phyloP scores from a whole-genome alignment of 2,329 filamentous ascomycete genomes.

The Fusarium hostae region DNA sequence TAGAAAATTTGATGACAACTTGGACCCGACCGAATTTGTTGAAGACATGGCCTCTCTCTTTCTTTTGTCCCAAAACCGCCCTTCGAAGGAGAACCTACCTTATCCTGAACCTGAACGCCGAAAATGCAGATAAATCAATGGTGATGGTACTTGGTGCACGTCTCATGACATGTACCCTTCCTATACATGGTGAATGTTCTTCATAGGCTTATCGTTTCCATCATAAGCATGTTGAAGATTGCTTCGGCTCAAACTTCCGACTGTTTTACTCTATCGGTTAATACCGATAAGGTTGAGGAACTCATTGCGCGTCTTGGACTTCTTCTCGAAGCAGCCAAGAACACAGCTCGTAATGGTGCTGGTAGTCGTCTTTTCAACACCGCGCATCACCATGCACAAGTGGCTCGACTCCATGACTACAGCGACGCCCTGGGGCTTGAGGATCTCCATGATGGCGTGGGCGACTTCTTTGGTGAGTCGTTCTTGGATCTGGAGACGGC shows the following conservation, averaged over 20 bases:
- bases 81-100: slow-evolving; percentile 18
- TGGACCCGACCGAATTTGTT: slow-evolving; percentile 46
- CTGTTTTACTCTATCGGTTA: slow-evolving; percentile 52
- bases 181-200: slow-evolving; percentile 33
- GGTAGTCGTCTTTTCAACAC: slow-evolving; percentile 90
- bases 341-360: slow-evolving; percentile 97
- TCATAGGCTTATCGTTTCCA: slow-evolving; percentile 26
- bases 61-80: slow-evolving; percentile 29
- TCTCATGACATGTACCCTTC: not conserved
- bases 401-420: slow-evolving; percentile 98
- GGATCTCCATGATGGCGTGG: slow-evolving; percentile 89
- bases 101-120: slow-evolving; percentile 21
- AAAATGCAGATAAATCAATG: slow-evolving; percentile 26
- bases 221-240: slow-evolving; percentile 33
- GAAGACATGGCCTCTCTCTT: slow-evolving; percentile 45
- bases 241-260: not conserved
- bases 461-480: slow-evolving; percentile 96
- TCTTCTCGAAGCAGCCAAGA: slow-evolving; percentile 92
- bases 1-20: slow-evolving; percentile 28
- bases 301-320: slow-evolving; percentile 94
- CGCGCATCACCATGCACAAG: slow-evolving; percentile 98
- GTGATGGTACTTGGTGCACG: slow-evolving; percentile 20
- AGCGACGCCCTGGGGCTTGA: slow-evolving; percentile 93
- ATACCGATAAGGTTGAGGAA: slow-evolving; percentile 84
- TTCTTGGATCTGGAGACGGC: slow-evolving; percentile 94